phyloP scores from a whole-genome alignment of 164 flowering plant genomes.

The Cinnamomum chago region DNA sequence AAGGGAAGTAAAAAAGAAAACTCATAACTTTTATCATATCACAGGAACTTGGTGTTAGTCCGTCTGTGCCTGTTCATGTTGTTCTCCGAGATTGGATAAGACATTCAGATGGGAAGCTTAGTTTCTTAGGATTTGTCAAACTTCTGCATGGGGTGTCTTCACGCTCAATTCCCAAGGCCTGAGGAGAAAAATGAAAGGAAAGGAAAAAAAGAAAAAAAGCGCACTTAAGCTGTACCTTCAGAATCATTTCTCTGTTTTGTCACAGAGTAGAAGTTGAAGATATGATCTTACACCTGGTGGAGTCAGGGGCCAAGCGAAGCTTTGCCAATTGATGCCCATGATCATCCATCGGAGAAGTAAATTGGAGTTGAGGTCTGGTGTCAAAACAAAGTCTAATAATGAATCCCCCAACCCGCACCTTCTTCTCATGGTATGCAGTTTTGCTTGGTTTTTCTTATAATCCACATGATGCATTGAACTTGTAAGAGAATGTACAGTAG shows the following conservation, averaged over 20 bases:
- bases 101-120: conserved; percentile 89
- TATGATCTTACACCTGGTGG: neutral
- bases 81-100: conserved; percentile 96
- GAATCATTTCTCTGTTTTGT: neutral
- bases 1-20: neutral
- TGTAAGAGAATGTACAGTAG: conserved; percentile 53
- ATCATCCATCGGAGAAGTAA: neutral
- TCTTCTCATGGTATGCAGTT: neutral
- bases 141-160: conserved; percentile 84
- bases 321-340: too few species aligned
- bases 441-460: neutral
- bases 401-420: neutral
- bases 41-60: conserved; percentile 92
- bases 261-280: conserved; percentile 4
- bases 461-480: conserved; percentile 17
- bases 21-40: neutral
- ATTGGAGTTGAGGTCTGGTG: neutral
- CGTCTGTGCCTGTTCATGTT: conserved; percentile 87
- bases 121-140: conserved; percentile 87
- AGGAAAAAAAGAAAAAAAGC: too few species aligned
- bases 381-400: conserved; percentile 3
- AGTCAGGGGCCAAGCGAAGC: neutral
- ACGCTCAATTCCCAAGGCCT: conserved; percentile 65
- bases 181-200: neutral
- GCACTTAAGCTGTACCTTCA: too few species aligned